Evolutionary conservation across 371 early-diverging fungal species (phyloP), one percentile per base, ranked within the genome.

Genomic region (Chytridium lagenaria): DNA sequence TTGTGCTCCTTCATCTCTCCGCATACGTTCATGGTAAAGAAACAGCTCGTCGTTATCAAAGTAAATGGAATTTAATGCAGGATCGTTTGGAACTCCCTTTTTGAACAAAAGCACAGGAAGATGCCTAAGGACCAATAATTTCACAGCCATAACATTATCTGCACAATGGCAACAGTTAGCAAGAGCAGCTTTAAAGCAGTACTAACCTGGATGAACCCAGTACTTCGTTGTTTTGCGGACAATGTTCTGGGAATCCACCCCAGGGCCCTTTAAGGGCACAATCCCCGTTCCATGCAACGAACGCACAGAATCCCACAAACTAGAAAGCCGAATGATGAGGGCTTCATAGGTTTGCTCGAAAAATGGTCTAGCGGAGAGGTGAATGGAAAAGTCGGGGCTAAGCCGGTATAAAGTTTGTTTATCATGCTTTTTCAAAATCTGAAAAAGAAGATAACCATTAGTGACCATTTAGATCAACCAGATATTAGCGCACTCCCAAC

Each of bases 231-330:
- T 89, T 50, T 80, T 78, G 26, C 77, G 37, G 22, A 81, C 79
- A 65, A 81, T 74, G 63, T 78, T 77, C 26, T 77, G 77, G 44
- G 75, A 68, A 65, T 72, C 79, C n/a, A 72, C 74, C 31, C 74
- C 78, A 52, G 73, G 64, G 33, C 73, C 69, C 49, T 72, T 70
- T 40, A 72, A 63, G 57, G 63, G 69, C 57, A 90, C 88, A 19
- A 90, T 89, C 22, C 89, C 90, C n/a, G 89, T 85, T 67, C 94
- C 94, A 74, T 95, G 90, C 55, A 91, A 90, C 50, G 59, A 59
- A 7, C 77, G 67, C 26, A 81, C 57, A 55, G 50, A 28, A 26
- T 78, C 79, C 75, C 76, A 81, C 66, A 79, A 36, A 26, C 78
- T 69, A 1, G 71, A 70, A 34, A 79, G 66, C 44, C 76, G 71